phyloP scores from a whole-genome alignment of 345 rosid species.

The Triadica sebifera region DNA sequence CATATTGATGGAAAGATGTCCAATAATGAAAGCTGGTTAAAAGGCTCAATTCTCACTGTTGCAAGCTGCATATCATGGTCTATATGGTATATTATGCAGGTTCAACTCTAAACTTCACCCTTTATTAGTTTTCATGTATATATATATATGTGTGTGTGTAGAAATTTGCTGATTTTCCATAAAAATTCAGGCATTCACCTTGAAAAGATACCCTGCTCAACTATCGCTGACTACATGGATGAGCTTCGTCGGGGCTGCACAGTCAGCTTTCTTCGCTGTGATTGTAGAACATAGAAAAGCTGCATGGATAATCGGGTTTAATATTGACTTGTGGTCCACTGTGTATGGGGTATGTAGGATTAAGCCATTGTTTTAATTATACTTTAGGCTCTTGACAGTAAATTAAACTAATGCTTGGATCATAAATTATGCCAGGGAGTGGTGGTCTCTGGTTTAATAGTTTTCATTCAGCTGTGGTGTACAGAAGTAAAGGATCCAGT shows the following conservation, averaged over 20 bases:
- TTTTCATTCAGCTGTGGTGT: conserved; percentile 57
- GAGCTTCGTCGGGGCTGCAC: conserved; percentile 54
- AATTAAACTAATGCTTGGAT: neutral
- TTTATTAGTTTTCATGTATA: neutral
- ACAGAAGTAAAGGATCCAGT: conserved; percentile 56
- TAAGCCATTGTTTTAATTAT: neutral
- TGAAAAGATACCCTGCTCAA: conserved; percentile 63
- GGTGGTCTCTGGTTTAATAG: conserved; percentile 42
- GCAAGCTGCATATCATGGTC: conserved; percentile 68
- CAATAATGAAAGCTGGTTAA: conserved; percentile 50
- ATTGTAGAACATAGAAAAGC: conserved; percentile 39
- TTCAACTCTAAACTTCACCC: conserved; percentile 13
- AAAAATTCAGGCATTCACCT: conserved; percentile 44
- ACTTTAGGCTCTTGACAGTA: neutral
- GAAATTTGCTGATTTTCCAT: neutral
- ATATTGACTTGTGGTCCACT: conserved; percentile 56
- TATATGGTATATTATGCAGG: conserved; percentile 68
- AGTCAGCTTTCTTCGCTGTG: conserved; percentile 55
- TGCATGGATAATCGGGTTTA: conserved; percentile 55
- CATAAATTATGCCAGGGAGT: conserved; percentile 45
- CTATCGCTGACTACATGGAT: conserved; percentile 69
- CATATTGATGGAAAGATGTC: conserved; percentile 28
- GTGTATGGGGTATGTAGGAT: conserved; percentile 50
- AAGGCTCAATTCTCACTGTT: conserved; percentile 56
- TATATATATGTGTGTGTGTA: neutral